These are phyloP conservation scores for Fusarium xyrophilum DNA, from an alignment of 2,329 filamentous ascomycete genomes.

Conservation along the genomic window DNA sequence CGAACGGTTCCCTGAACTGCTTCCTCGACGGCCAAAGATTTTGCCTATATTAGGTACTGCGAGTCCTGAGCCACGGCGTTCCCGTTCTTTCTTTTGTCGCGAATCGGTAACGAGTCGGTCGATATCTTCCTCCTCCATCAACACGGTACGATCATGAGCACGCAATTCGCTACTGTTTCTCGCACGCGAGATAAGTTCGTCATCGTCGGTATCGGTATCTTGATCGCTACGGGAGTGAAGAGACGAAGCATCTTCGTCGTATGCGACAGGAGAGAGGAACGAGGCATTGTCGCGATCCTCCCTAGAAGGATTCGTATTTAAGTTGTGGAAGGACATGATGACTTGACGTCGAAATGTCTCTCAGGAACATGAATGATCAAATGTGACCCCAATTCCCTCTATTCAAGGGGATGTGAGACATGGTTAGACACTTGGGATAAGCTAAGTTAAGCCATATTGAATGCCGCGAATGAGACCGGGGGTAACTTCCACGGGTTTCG, in stretches of 20 bases:
- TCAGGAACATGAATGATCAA: conserved; percentile 33
- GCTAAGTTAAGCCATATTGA: conserved; percentile 22
- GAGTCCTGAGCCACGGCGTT: conserved; percentile 58
- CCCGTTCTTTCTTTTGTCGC: conserved; percentile 57
- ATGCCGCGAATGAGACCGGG: conserved; percentile 32
- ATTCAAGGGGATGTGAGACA: conserved; percentile 35
- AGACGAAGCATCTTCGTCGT: conserved; percentile 74
- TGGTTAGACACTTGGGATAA: conserved; percentile 25
- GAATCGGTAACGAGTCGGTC: conserved; percentile 65
- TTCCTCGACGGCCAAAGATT: conserved; percentile 50
- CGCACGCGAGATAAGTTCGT: conserved; percentile 69
- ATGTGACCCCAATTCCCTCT: too few relatives aligned
- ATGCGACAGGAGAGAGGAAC: conserved; percentile 68
- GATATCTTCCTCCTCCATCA: conserved; percentile 78
- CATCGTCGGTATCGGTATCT: conserved; percentile 79
- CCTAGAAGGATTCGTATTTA: conserved; percentile 32
- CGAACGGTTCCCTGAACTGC: conserved; percentile 46
- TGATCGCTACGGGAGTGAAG: conserved; percentile 73
- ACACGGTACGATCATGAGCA: conserved; percentile 71
- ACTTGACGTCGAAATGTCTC: conserved; percentile 20
- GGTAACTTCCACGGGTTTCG: conserved; percentile 36
- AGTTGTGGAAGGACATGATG: conserved; percentile 36
- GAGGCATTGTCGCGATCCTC: conserved; percentile 48
- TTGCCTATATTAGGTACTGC: conserved; percentile 59
- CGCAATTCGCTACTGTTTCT: conserved; percentile 74